Base-by-base conservation (phyloP, 192 early-diverging fungal genomes). In the Lobosporangium transversale region DNA sequence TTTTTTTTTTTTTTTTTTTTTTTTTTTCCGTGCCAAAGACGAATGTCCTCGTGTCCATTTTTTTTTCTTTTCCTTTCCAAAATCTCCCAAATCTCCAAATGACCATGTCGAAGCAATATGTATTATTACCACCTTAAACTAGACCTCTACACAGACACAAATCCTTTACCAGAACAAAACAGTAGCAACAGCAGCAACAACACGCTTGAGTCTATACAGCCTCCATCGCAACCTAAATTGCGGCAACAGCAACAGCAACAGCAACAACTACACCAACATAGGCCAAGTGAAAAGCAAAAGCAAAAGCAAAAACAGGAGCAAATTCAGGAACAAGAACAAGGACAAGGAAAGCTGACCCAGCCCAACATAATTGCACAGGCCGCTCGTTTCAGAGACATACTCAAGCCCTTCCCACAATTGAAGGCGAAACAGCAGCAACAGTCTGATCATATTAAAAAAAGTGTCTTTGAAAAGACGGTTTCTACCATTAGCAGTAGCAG, bases 111-210 rank as follows among this genome's bases (percentile, higher is more conserved):
- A 53, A 26, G 24, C 74, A 59, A 55, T 51, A 80, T 80, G 78
- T 36, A 73, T 54, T 73, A 36, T 71, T 80, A 80, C 64, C 78
- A 80, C 63, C 69, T 80, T 42, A 80, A 80, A 58, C 59, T 80
- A 40, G 68, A 80, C 36, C 62, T 80, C 24, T 80, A 62, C 60
- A 37, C 53, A 26, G 26, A 53, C 31, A 59, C 17, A 58, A 14
- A 45, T 30, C 23, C 9, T 4, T 20, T 8, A 49, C 24, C 20
- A 51, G 31, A n/a, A 43, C 37, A 37, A 53, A 7, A 30, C 42
- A 48, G 23, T 42, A 18, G 37, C 18, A n/a, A 48, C 54, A 36
- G 27, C 40, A 42, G 40, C 40, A 42, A 29, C 51, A 5, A 31
- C 51, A 26, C 18, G 29, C 18, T 53, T 31, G 27, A 31, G n/a